Percentiles rank a stretch among this genome's conserved stretches.
Conservation (phyloP, 177 flowering plant species). For the Vitis hybrid region DNA sequence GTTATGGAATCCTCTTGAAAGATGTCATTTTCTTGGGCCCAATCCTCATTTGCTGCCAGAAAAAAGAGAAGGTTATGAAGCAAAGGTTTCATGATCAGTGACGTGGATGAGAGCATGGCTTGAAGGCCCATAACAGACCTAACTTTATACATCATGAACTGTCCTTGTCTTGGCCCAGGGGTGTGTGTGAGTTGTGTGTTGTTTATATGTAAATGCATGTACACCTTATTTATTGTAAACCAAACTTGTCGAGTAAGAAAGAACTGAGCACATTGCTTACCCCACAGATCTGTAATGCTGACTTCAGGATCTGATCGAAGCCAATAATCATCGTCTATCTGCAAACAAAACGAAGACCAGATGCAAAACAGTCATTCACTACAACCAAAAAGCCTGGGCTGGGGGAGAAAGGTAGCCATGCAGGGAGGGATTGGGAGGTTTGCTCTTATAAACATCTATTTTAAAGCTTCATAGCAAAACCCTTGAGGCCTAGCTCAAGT, state of each 20-base stretch:
- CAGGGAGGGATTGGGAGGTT: no score
- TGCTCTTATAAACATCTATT: no score
- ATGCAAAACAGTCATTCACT: neutral
- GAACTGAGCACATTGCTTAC: slow-evolving; percentile 6
- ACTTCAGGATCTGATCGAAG: slow-evolving; percentile 50
- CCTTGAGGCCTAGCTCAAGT: no score
- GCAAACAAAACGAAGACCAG: slow-evolving; percentile 20
- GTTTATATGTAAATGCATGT: no score
- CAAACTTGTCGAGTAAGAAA: neutral
- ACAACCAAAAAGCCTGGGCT: no score
- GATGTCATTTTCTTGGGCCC: slow-evolving; percentile 13
- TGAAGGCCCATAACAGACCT: no score
- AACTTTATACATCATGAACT: no score
- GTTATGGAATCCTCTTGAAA: slow-evolving; percentile 1
- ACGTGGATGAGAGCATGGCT: no score
- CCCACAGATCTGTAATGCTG: slow-evolving; percentile 65
- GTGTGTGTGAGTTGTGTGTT: no score
- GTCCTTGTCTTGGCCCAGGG: no score
- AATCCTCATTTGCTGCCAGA: slow-evolving; percentile 18
- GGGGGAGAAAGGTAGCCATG: no score
- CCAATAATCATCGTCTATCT: slow-evolving; percentile 80
- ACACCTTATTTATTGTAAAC: neutral
- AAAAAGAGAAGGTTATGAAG: neutral
- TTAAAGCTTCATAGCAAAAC: neutral
- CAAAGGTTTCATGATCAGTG: no score